Evolutionary conservation across 2,329 filamentous ascomycete species (phyloP), one percentile per base, ranked within the genome.

Genomic region (Diaporthe amygdali): DNA sequence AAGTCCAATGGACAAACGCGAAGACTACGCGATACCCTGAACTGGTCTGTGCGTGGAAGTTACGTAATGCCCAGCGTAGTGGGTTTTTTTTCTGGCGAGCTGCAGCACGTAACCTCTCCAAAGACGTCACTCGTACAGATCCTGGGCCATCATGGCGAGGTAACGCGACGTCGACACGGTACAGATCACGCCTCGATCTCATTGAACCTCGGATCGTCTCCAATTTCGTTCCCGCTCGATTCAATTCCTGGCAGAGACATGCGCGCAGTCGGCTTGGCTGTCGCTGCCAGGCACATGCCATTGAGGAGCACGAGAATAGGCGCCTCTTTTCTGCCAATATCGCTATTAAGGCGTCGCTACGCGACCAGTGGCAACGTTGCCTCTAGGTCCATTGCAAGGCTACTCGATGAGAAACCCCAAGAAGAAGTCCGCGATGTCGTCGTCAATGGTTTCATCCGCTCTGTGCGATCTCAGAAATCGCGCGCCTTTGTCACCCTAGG

Each of bases 381-480:
- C 71, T 81, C 86, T 72, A 81, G 76, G 66, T 85, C 87, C 1
- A 78, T 91, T 51, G 87, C 89, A n/a, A 83, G 85, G 67, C 82
- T 93, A 14, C 85, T 92, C 66, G 84, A 85, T 39, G 87, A 84
- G 81, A 83, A 82, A 49, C 86, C 88, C 2, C 75, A 80, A 22
- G 79, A 82, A 41, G 78, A 82, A 55, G 81, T 84, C 49, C 75
- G 81, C n/a, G 80, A 86, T 76, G 85, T 92, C 59, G 86, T 87
- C 70, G 85, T 97, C 76, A 88, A 93, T 79, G 96, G 95, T 73
- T 96, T 93, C 84, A 88, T 98, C 69, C 90, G 94, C 74, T 96
- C 94, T 5, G 91, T 97, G 72, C 89, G 96, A 73, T 93, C 94
- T 80, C 95, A 97, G 85, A 97, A 98, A 80, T 88, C 88, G 27